These are phyloP conservation scores for Diaporthe destruens DNA, from an alignment of 2,329 filamentous ascomycete species.

Conservation along the genomic window DNA sequence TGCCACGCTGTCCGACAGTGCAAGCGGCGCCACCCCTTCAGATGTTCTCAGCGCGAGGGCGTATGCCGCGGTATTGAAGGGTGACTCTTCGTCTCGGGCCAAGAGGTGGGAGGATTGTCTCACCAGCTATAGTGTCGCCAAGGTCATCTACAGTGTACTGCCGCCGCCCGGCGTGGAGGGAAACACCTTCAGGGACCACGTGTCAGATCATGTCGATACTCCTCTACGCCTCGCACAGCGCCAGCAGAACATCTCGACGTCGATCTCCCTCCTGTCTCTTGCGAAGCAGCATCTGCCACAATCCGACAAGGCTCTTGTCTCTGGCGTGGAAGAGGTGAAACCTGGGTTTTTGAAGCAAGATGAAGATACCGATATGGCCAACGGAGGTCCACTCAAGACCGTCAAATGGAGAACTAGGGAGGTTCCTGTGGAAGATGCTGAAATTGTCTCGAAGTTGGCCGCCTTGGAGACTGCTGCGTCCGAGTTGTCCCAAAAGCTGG, in stretches of 20 bases:
- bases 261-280: conserved; percentile 82
- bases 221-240: conserved; percentile 96
- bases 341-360: conserved; percentile 74
- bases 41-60: conserved; percentile 89
- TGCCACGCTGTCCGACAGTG: conserved; percentile 72
- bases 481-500: conserved; percentile 62
- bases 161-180: conserved; percentile 70
- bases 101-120: conserved; percentile 86
- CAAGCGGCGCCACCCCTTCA: conserved; percentile 74
- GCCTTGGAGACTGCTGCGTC: conserved; percentile 70
- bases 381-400: conserved; percentile 71
- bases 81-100: conserved; percentile 87
- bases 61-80: conserved; percentile 82
- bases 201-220: conserved; percentile 89
- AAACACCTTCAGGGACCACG: conserved; percentile 86
- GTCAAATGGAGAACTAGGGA: conserved; percentile 88
- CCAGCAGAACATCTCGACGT: conserved; percentile 88
- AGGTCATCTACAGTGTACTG: conserved; percentile 86
- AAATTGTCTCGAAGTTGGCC: conserved; percentile 87
- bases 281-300: conserved; percentile 82
- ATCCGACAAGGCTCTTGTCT: conserved; percentile 71
- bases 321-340: conserved; percentile 78
- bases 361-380: conserved; percentile 60
- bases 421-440: conserved; percentile 91
- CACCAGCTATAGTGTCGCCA: conserved; percentile 78